These are phyloP conservation scores for Pythium utonaiense DNA, from an alignment of 352 stramenopile species.

Conservation along the genomic window DNA sequence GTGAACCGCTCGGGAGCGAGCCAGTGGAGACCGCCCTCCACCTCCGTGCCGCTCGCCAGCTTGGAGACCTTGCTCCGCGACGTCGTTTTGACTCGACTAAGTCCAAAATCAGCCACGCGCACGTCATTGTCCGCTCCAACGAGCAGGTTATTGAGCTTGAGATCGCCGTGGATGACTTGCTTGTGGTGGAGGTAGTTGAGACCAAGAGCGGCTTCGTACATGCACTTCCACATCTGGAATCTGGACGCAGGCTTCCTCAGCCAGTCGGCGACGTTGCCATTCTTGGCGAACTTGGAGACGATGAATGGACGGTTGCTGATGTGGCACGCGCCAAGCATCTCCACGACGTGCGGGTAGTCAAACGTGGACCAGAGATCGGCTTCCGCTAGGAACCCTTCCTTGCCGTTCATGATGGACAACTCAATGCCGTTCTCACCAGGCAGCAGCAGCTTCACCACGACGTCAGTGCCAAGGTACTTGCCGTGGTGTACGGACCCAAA, in stretches of 20 bases:
- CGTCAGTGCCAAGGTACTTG: too few species aligned
- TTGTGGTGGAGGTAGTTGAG: constrained; percentile 48
- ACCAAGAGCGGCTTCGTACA: constrained; percentile 33
- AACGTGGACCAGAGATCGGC: constrained; percentile 17
- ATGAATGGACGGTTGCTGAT: constrained; percentile 14
- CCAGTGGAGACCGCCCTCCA: neutral
- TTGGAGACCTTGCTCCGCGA: neutral
- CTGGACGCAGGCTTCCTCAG: too few species aligned
- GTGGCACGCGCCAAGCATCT: constrained; percentile 22
- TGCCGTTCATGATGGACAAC: too few species aligned
- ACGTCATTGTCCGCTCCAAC: constrained; percentile 22
- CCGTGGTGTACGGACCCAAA: too few species aligned
- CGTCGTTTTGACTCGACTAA: constrained; percentile 1
- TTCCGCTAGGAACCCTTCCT: neutral
- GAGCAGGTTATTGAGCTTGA: constrained; percentile 51
- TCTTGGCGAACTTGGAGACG: constrained; percentile 2
- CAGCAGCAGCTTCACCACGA: too few species aligned
- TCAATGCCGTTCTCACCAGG: too few species aligned
- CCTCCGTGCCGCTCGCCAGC: neutral
- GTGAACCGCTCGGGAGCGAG: constrained; percentile 3
- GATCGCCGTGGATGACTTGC: constrained; percentile 62
- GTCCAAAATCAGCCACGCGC: constrained; percentile 29
- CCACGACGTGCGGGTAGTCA: constrained; percentile 15
- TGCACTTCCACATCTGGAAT: constrained; percentile 13
- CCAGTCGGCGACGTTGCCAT: constrained; percentile 4